Base-by-base conservation (phyloP, 2,329 filamentous ascomycete genomes). In the Sphaerostilbella broomeana region DNA sequence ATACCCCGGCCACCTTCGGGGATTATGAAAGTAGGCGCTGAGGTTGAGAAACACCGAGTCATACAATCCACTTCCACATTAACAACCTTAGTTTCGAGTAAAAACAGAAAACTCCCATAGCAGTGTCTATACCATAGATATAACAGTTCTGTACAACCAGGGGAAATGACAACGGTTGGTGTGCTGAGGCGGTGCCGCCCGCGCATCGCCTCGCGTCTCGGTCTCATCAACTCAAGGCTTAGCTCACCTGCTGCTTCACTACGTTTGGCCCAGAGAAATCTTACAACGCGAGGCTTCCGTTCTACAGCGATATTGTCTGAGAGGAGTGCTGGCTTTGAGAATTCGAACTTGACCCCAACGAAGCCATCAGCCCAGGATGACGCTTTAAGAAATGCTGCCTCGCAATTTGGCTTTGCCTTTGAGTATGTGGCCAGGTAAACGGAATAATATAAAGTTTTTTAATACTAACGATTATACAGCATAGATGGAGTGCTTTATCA, bases 401-500 rank as follows among this genome's bases (percentile, higher is more conserved):
- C 56, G 3, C 55, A 62, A 43, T 54, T 63, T 41, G 60, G 51
- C 4, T 62, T 63, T 47, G 60, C 60, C n/a, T 63, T 63, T 33
- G 60, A 63, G 60, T 62, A 49, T 22, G 59, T 51, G 25, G 24
- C 7, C 18, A 15, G 10, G 4, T 19, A 18, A 32, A 13, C 18
- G 13, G 28, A 6, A 16, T 21, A 10, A 13, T 3, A 17, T 16
- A 6, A 15, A 20, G 10, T 16, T 13, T 13, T 15, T 27, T 17
- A 9, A 22, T 38, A 6, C 3, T 9, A 7, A 13, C 2, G 16
- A n/a, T n/a, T n/a, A 22, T 6, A 10, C 36, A 74, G 71, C 51
- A 94, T 98, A 57, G 92, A 98, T 61, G 92, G 92, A 40, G 92
- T 98, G n/a, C 77, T 98, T 15, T 73, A 97, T 21, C 86, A 89